A percentile compares a stretch with the other conserved stretches of the same genome.
These are phyloP conservation scores for Epichloe scottii DNA, from an alignment of 2,329 filamentous ascomycete species.

Conservation along the genomic window DNA sequence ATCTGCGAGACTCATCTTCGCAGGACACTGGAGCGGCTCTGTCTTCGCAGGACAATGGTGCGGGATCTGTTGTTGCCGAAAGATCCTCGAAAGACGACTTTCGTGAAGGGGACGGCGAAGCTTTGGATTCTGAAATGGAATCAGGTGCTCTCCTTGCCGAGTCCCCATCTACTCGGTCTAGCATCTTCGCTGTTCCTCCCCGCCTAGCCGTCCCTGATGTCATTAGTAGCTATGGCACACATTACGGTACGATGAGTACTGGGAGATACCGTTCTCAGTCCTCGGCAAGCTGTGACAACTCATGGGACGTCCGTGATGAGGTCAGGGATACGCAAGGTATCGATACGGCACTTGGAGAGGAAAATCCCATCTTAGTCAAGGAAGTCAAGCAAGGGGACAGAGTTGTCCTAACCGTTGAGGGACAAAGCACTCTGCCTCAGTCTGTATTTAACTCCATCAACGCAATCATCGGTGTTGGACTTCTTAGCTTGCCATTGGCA, in stretches of 20 bases:
- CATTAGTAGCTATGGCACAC: conserved; percentile 53
- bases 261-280: conserved; percentile 21
- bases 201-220: conserved; percentile 56
- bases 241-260: conserved; percentile 39
- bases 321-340: conserved; percentile 11
- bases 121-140: conserved; percentile 30
- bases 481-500: conserved; percentile 79
- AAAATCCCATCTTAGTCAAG: conserved; percentile 73
- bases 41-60: not conserved
- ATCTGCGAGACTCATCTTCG: conserved; percentile 31
- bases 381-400: conserved; percentile 81
- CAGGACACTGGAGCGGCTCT: conserved; percentile 1
- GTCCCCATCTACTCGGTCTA: conserved; percentile 20
- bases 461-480: conserved; percentile 77
- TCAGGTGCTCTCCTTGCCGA: conserved; percentile 15
- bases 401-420: conserved; percentile 71
- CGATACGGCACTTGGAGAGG: conserved; percentile 15
- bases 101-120: conserved; percentile 27
- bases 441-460: conserved; percentile 96
- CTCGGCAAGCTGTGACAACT: conserved; percentile 32
- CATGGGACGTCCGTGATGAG: conserved; percentile 23
- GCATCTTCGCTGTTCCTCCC: conserved; percentile 45
- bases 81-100: conserved; percentile 16
- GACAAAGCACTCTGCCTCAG: conserved; percentile 89
- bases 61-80: not conserved